Base-by-base conservation (phyloP, 2,329 filamentous ascomycete species). In the Fusarium sp. region DNA sequence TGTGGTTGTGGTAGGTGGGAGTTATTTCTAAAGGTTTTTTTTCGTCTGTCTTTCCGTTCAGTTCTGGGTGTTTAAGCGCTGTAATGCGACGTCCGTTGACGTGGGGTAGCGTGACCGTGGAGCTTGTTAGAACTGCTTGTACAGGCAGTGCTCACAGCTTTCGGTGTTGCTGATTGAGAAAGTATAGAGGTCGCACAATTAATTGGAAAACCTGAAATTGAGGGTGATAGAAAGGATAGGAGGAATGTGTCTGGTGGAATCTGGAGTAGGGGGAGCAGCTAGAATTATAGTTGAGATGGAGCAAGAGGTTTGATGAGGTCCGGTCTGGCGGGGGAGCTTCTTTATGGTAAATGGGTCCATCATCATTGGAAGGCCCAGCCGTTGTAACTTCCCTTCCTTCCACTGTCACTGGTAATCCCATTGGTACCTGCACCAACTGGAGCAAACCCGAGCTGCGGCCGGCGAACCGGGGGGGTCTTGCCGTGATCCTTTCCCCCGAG, bases 401-500 rank as follows among this genome's bases (percentile, higher is more conserved):
- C 7, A 53, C 25, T 66, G 70, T 65, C 57, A 69, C 62, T 65
- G 46, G 70, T 72, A 72, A 71, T 60, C 69, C 72, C 54, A 69
- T 58, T 61, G 48, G 71, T 71, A 75, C 72, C 69, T 74, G 73
- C 68, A 75, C 72, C 61, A 66, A 63, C 60, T 67, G 67, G 67
- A 59, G 46, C 47, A 60, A 49, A 66, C 47, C 63, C 72, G 55
- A 73, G 65, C 59, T 62, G 69, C 65, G 65, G 63, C 74, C 74
- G 74, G 74, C 61, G 74, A 76, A 76, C 74, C 74, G 74, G 74
- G 74, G 73, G 72, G 69, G 47, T 62, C 58, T 69, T 65, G 64
- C 68, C 67, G 67, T 73, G 74, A 74, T 76, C 74, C 74, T 75
- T 76, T 76, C 72, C 74, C 74, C 74, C 74, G 74, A 76, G 62